phyloP scores from a whole-genome alignment of 1,284 basidiomycete genomes.

The Ceratobasidium sp. region DNA sequence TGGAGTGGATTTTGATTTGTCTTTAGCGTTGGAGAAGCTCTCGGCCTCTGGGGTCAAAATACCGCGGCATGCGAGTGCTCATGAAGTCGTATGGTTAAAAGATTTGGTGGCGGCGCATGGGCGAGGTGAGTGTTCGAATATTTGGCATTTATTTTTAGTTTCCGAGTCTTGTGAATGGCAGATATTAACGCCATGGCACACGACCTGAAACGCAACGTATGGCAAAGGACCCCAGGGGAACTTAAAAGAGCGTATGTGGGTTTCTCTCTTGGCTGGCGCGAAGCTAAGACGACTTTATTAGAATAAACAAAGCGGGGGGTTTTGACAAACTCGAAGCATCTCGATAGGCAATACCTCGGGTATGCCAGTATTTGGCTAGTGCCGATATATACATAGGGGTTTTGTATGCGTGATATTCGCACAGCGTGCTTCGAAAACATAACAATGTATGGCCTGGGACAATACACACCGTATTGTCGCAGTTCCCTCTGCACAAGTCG shows the following conservation, averaged over 20 bases:
- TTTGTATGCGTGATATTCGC: background rate
- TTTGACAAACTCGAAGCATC: conserved; percentile 36
- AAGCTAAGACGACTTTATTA: background rate
- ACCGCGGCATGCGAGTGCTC: conserved; percentile 74
- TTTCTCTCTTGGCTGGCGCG: background rate
- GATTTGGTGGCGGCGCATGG: conserved; percentile 80
- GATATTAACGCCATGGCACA: conserved; percentile 83
- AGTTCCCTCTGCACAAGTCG: conserved; percentile 5
- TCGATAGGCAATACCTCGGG: background rate
- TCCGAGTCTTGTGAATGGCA: conserved; percentile 51
- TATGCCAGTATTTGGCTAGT: background rate
- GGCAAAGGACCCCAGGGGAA: conserved; percentile 90
- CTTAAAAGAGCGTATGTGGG: conserved; percentile 62
- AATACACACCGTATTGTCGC: background rate
- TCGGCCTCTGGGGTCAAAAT: conserved; percentile 62
- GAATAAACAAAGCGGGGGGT: conserved; percentile 48
- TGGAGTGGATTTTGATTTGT: conserved; percentile 42
- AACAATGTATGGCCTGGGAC: background rate
- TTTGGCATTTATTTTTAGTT: background rate
- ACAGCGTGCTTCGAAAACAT: background rate
- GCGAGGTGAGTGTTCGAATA: conserved; percentile 6
- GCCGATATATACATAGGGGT: background rate
- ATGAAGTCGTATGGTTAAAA: conserved; percentile 77
- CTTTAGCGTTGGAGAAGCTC: conserved; percentile 63
- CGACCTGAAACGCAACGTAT: conserved; percentile 83